A percentile compares a stretch with the other conserved stretches of the same genome.
Evolutionary conservation across 2,329 filamentous ascomycete species (phyloP).

Genomic region (Ploettnerulaceae sp.): DNA sequence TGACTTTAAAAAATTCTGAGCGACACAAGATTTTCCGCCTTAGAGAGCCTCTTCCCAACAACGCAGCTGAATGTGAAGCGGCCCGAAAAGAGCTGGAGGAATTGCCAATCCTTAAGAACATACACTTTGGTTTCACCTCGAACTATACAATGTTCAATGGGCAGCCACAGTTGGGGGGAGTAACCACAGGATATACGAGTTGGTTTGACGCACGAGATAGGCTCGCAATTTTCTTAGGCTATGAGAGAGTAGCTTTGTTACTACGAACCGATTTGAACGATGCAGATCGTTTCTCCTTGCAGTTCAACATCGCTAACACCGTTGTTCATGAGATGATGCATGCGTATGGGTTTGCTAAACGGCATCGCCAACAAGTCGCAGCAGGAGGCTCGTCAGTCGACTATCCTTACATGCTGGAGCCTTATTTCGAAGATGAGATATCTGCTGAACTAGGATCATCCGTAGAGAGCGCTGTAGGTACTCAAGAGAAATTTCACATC

Average conservation of each 20-base stretch:
- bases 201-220: not conserved
- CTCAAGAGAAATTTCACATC: not conserved
- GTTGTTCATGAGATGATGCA: slow-evolving; percentile 5
- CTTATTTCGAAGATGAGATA: slow-evolving; percentile 4
- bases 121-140: not conserved
- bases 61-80: not conserved
- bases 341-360: not conserved
- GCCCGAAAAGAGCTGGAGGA: not conserved
- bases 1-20: not conserved
- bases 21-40: not conserved
- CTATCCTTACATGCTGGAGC: not conserved
- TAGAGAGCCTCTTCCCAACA: not conserved
- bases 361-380: slow-evolving; percentile 2
- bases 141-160: not conserved
- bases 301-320: not conserved
- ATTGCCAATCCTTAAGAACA: not conserved
- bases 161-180: not conserved
- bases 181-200: not conserved
- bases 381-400: not conserved
- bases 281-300: not conserved
- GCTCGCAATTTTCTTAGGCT: not conserved
- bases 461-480: not conserved
- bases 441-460: not conserved
- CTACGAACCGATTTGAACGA: not conserved
- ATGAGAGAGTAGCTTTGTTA: slow-evolving; percentile 4